Percentiles rank a stretch among this genome's conserved stretches.
Conservation (phyloP, 1,284 basidiomycete species). For the Marasmius tenuissimus region DNA sequence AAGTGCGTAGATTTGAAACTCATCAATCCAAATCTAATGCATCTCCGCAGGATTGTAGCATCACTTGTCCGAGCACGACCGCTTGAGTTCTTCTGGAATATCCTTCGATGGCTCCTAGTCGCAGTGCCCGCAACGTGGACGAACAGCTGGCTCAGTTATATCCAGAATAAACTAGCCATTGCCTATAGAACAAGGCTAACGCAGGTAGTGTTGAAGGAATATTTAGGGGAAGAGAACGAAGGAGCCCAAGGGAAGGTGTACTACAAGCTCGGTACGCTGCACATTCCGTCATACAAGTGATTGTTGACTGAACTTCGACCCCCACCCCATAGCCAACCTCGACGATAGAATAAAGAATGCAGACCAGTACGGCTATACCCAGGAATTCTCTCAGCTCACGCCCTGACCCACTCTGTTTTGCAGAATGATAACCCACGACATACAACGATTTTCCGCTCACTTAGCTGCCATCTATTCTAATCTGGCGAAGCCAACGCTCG, state of each 20-base stretch:
- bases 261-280: slow-evolving; percentile 83
- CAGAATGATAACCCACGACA: slow-evolving; percentile 94
- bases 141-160: slow-evolving; percentile 93
- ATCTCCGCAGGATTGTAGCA: slow-evolving; percentile 77
- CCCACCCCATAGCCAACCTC: slow-evolving; percentile 62
- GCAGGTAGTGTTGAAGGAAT: slow-evolving; percentile 78
- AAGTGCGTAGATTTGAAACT: slow-evolving; percentile 52
- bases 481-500: slow-evolving; percentile 89
- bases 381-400: background rate
- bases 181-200: slow-evolving; percentile 92
- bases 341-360: slow-evolving; percentile 97
- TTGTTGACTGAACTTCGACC: slow-evolving; percentile 1
- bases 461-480: slow-evolving; percentile 95
- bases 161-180: slow-evolving; percentile 92
- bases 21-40: background rate
- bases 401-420: slow-evolving; percentile 9
- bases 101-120: slow-evolving; percentile 87
- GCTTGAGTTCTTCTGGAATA: slow-evolving; percentile 79
- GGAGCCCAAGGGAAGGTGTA: slow-evolving; percentile 73
- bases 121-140: slow-evolving; percentile 97
- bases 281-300: slow-evolving; percentile 1
- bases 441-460: slow-evolving; percentile 89
- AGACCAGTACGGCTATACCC: slow-evolving; percentile 69
- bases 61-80: slow-evolving; percentile 91
- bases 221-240: slow-evolving; percentile 77